Base-by-base conservation (phyloP, 2,329 filamentous ascomycete species). In the Alternaria alternata region DNA sequence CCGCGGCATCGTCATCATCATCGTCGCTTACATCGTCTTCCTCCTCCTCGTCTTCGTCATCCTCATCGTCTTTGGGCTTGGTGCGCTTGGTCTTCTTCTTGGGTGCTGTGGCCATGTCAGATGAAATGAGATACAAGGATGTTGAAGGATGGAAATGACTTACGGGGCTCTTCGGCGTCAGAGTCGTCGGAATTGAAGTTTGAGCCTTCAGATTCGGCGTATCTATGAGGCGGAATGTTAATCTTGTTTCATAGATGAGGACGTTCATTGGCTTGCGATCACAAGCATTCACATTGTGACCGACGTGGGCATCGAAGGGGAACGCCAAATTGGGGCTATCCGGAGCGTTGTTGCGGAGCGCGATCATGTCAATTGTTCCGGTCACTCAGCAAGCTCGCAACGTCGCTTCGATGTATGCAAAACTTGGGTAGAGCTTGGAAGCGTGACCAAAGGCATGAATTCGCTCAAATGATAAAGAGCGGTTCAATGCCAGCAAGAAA, bases 141-240 rank as follows among this genome's bases (percentile, higher is more conserved):
- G 18, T 22, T 22, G 14, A 14, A 16, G 44, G 39, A 18, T 1
- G 11, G 32, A 30, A 12, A 30, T 36, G 32, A 69, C 74, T 75
- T 70, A 78, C 74, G 75, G 62, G 74, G 75, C 54, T 71, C 77
- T 55, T 74, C 73, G 8, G 70, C 75, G 28, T 75, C 74, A 5
- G 73, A 74, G n/a, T 74, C 76, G 20, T 75, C 76, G 49, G 75
- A 75, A 52, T 74, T 76, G 57, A 76, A 78, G 57, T 75, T 71
- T 41, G 75, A 78, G 51, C 71, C 75, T 9, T 78, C 76, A 20
- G 75, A 77, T 46, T 78, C 76, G 42, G 73, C 72, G 57, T 78
- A 78, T 68, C 77, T 78, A 61, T n/a, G 18, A 44, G 26, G 7
- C 22, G 2, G 20, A 51, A 18, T 18, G 38, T 70, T 72, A 66